phyloP scores from a whole-genome alignment of 208 protist genomes.

The Histomonas meleagridis region DNA sequence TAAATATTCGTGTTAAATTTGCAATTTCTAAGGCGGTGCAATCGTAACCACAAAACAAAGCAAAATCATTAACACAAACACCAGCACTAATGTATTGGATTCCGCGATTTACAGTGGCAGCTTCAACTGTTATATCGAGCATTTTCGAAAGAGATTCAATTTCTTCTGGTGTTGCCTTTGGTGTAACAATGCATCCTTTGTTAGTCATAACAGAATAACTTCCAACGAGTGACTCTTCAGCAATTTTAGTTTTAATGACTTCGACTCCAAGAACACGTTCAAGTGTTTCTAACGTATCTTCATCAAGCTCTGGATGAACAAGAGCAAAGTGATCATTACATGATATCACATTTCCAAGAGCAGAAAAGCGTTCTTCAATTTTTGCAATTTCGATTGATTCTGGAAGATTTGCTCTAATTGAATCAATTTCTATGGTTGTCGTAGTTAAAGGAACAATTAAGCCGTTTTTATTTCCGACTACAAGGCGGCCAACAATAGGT shows the following conservation, averaged over 20 bases:
- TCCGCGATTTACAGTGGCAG: slow-evolving; percentile 97
- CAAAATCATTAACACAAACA: slow-evolving; percentile 46
- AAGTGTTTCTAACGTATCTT: slow-evolving; percentile 97
- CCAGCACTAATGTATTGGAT: slow-evolving; percentile 66
- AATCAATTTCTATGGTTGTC: slow-evolving; percentile 95
- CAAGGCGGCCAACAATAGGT: slow-evolving; percentile 85
- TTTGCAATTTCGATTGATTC: slow-evolving; percentile 66
- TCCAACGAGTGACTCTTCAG: slow-evolving; percentile 89
- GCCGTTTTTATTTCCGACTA: slow-evolving; percentile 55
- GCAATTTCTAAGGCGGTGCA: slow-evolving; percentile 35
- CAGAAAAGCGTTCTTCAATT: slow-evolving; percentile 49
- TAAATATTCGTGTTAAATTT: slow-evolving; percentile 27
- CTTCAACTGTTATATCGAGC: slow-evolving; percentile 77
- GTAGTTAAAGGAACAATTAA: slow-evolving; percentile 90
- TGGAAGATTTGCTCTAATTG: slow-evolving; percentile 94
- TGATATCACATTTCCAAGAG: slow-evolving; percentile 94
- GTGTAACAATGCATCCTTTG: slow-evolving; percentile 87
- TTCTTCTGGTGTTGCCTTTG: slow-evolving; percentile 52
- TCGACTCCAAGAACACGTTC: slow-evolving; percentile 74
- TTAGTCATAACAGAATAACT: slow-evolving; percentile 91
- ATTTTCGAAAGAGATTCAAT: slow-evolving; percentile 44
- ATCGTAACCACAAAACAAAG: slow-evolving; percentile 25
- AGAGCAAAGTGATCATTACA: slow-evolving; percentile 99
- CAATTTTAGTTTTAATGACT: slow-evolving; percentile 91
- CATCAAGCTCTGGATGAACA: slow-evolving; percentile 92